Percentiles rank a stretch among this genome's conserved stretches.
These are phyloP conservation scores for Eucalyptus cloeziana DNA, from an alignment of 345 rosid species.

Conservation along the genomic window DNA sequence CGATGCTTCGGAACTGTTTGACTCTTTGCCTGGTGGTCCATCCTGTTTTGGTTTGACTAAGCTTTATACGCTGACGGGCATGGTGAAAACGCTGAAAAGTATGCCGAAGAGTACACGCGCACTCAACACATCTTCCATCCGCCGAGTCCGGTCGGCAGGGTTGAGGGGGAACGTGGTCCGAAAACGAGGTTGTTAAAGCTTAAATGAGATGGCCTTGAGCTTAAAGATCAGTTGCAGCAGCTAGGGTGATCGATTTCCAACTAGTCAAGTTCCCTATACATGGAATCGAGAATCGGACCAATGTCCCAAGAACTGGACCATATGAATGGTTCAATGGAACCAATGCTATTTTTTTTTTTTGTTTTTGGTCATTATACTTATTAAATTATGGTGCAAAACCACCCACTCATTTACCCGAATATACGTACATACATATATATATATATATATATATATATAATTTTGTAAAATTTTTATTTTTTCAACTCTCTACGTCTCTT, in stretches of 20 bases:
- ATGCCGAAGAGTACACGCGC: neutral
- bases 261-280: too few species aligned
- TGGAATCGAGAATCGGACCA: too few species aligned
- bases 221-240: neutral
- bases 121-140: neutral
- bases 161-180: neutral
- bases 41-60: neutral
- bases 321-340: too few species aligned
- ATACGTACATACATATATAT: too few species aligned
- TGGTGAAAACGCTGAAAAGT: neutral
- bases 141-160: neutral
- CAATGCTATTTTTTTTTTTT: too few species aligned
- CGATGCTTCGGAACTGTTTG: neutral
- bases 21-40: neutral
- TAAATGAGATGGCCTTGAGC: neutral
- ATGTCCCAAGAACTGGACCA: too few species aligned
- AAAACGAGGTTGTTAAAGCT: neutral
- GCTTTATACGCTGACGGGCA: neutral
- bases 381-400: too few species aligned
- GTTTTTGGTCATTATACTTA: too few species aligned
- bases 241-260: too few species aligned
- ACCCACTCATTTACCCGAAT: rapidly evolving
- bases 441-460: too few species aligned
- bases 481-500: too few species aligned
- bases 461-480: too few species aligned